Evolutionary conservation across 257 asterid species (phyloP).

Genomic region (Capsicum rhomboideum): DNA sequence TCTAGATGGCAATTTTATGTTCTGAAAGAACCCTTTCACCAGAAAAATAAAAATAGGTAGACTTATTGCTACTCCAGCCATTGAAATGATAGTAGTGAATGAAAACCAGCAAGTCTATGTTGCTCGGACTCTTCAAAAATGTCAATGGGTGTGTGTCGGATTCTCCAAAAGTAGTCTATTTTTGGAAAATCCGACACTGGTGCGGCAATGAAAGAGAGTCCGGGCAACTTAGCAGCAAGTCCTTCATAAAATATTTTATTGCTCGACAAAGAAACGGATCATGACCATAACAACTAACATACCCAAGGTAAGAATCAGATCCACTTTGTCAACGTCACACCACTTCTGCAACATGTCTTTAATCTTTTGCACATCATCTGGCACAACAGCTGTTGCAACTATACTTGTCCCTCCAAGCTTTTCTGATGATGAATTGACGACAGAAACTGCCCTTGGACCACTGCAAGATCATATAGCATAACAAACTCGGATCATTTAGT

Average conservation of each 20-base stretch:
- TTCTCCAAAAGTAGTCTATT: too few relatives aligned
- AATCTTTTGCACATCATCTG: constrained; percentile 71
- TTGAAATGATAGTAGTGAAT: background rate
- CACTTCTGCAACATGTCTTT: constrained; percentile 60
- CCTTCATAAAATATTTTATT: background rate
- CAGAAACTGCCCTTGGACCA: constrained; percentile 92
- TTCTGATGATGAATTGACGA: constrained; percentile 78
- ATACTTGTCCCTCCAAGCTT: constrained; percentile 75
- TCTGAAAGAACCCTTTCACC: background rate
- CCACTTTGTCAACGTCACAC: constrained; percentile 86
- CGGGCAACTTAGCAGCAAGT: too few relatives aligned
- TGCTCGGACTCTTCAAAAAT: too few relatives aligned
- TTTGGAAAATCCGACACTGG: too few relatives aligned
- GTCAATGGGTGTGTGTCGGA: too few relatives aligned
- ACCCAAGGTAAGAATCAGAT: constrained; percentile 96
- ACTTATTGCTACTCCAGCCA: background rate
- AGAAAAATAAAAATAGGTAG: background rate
- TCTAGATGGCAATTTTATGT: background rate
- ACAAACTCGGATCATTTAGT: background rate
- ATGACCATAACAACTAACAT: constrained; percentile 3
- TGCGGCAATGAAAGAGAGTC: too few relatives aligned
- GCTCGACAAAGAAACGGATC: background rate
- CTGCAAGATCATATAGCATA: constrained; percentile 30
- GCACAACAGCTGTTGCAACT: constrained; percentile 67
- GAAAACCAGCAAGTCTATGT: constrained; percentile 5